Conservation (phyloP, 2,329 filamentous ascomycete species). For the Curvularia eragrostidis region DNA sequence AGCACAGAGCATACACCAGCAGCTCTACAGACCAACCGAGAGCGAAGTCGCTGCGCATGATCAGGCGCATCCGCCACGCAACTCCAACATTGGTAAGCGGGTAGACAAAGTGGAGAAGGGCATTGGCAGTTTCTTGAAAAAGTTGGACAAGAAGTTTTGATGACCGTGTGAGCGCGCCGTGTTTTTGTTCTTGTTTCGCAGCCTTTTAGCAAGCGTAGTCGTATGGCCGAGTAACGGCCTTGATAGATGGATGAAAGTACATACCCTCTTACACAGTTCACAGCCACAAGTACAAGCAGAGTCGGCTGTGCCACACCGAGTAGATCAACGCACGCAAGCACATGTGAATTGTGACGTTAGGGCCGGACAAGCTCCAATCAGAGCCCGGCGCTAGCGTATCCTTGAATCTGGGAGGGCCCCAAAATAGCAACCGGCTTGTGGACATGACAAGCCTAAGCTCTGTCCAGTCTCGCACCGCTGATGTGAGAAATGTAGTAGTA, state of each 20-base stretch:
- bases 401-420: slow-evolving; percentile 18
- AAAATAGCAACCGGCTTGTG: slow-evolving; percentile 37
- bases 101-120: slow-evolving; percentile 73
- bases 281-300: background rate
- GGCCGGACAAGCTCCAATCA: slow-evolving; percentile 24
- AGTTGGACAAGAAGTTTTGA: slow-evolving; percentile 75
- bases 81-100: slow-evolving; percentile 68
- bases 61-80: slow-evolving; percentile 29
- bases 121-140: slow-evolving; percentile 75
- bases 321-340: slow-evolving; percentile 11
- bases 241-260: background rate
- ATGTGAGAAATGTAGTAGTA: slow-evolving; percentile 18
- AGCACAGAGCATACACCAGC: slow-evolving; percentile 68
- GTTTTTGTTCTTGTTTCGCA: slow-evolving; percentile 11
- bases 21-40: slow-evolving; percentile 73
- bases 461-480: slow-evolving; percentile 23
- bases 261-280: slow-evolving; percentile 1
- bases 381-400: slow-evolving; percentile 22
- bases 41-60: slow-evolving; percentile 55
- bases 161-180: background rate
- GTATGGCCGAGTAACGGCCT: slow-evolving; percentile 7
- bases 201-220: slow-evolving; percentile 24
- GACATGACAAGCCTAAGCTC: slow-evolving; percentile 18
- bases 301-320: slow-evolving; percentile 13
- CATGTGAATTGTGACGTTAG: slow-evolving; percentile 24